Percentiles rank a stretch among this genome's conserved stretches.
These are phyloP conservation scores for Aristolochia fimbriata DNA, from an alignment of 164 flowering plant genomes.

Conservation along the genomic window DNA sequence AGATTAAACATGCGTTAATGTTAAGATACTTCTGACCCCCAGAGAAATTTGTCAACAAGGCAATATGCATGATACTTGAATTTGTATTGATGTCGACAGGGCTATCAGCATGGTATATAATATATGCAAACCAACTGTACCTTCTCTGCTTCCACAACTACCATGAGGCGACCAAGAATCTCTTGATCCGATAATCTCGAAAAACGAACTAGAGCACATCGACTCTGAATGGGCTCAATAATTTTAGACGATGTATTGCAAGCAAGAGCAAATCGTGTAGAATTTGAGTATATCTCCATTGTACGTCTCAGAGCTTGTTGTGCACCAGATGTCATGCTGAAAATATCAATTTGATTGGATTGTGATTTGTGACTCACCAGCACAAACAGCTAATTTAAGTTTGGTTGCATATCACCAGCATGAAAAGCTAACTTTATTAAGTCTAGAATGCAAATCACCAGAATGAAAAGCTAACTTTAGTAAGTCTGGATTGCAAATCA, in stretches of 20 bases:
- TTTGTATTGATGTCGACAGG: too few species aligned
- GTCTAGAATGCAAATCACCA: too few species aligned
- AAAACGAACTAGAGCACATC: slow-evolving; percentile 97
- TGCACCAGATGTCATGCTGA: slow-evolving; percentile 98
- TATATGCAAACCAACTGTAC: slow-evolving; percentile 19
- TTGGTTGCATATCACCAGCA: too few species aligned
- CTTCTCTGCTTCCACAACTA: slow-evolving; percentile 79
- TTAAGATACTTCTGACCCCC: too few species aligned
- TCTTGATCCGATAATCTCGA: slow-evolving; percentile 85
- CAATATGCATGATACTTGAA: not conserved
- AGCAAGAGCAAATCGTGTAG: slow-evolving; percentile 97
- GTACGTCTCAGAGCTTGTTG: slow-evolving; percentile 97
- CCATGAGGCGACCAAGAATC: slow-evolving; percentile 92
- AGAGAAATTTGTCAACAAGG: not conserved
- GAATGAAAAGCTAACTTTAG: too few species aligned
- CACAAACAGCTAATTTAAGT: too few species aligned
- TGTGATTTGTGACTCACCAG: too few species aligned
- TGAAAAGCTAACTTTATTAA: too few species aligned
- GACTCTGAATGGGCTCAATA: slow-evolving; percentile 97
- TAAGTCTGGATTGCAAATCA: too few species aligned
- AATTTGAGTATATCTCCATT: slow-evolving; percentile 93
- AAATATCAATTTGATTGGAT: not conserved
- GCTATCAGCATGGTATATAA: not conserved
- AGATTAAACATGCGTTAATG: too few species aligned
- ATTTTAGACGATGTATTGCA: slow-evolving; percentile 90